These are phyloP conservation scores for Alternaria triticimaculans DNA, from an alignment of 2,329 filamentous ascomycete species.

Conservation along the genomic window DNA sequence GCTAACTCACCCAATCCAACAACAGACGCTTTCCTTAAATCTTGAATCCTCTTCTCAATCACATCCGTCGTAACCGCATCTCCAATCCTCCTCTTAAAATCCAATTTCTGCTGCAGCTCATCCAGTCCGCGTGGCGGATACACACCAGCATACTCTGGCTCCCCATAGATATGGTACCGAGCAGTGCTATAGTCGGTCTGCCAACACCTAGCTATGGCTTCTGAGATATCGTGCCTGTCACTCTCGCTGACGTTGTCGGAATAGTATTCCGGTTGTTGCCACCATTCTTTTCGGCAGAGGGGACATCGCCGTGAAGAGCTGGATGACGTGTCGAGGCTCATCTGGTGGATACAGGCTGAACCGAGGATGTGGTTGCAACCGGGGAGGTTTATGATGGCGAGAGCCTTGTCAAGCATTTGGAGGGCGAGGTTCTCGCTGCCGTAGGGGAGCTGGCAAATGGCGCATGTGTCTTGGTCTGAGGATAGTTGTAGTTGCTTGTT, in stretches of 20 bases:
- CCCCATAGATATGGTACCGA: neutral
- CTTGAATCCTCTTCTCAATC: neutral
- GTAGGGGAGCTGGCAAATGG: neutral
- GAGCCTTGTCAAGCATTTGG: neutral
- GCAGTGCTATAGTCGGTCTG: neutral
- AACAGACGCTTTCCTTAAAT: neutral
- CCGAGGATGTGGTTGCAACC: neutral
- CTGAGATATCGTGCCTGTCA: neutral
- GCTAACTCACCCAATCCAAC: neutral
- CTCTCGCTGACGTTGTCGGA: neutral
- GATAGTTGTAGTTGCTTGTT: neutral
- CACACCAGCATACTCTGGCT: neutral
- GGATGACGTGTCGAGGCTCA: neutral
- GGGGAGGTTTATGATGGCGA: neutral
- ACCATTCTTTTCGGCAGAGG: constrained; percentile 1
- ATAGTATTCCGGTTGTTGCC: neutral
- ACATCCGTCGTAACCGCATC: neutral
- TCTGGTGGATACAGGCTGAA: neutral
- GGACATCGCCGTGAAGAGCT: neutral
- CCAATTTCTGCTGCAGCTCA: neutral
- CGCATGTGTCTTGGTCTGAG: neutral
- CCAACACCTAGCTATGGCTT: neutral
- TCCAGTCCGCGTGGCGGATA: neutral
- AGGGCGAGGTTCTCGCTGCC: neutral
- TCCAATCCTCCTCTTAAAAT: neutral